Evolutionary conservation across 1,284 basidiomycete genomes (phyloP), one percentile per base, ranked within the genome.

Genomic region (Pholiota adiposa): DNA sequence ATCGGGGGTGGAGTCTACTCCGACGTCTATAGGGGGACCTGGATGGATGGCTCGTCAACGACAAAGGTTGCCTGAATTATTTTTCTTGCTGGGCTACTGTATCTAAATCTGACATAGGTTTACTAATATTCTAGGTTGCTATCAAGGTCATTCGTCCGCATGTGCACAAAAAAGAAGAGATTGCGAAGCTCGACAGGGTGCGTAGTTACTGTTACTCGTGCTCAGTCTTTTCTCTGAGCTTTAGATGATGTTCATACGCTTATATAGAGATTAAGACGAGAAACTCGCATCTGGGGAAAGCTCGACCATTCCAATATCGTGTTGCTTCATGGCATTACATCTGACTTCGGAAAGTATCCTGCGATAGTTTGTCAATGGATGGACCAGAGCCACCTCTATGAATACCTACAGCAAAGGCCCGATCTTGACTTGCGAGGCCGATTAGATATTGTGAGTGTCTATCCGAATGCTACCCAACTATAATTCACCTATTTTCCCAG

Each of bases 351-450:
- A 0, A 52, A 59, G 4, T 66, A 66, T 21, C 51, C 64, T 27
- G 65, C 70, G 5, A 66, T 72, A 63, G 69, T 73, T 8, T 70
- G 68, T 50, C 72, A 70, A 0, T 73, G 72, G 72, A 63, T 68
- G 46, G 61, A 61, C 16, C 64, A 66, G 27, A 69, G 69, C 0
- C 67, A 61, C 21, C 50, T 71, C 14, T 57, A 63, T 34, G 56
- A 59, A 1, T 70, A 69, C 49, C 50, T 73, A 11, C 46, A 54
- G 12, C 52, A 57, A 14, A 27, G 53, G 12, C 56, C 56, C 6
- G 51, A 53, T 2, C 62, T 69, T 4, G 57, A 54, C 19, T 38
- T 67, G 19, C 12, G 54, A 14, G 51, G 62, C 7, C 63, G 66
- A n/a, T 60, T 68, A 8, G 49, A 65, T 49, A 56, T 71, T 31